A percentile compares a stretch with the other conserved stretches of the same genome.
These are phyloP conservation scores for Prunus campanulata DNA, from an alignment of 306 rosid species.

Conservation along the genomic window DNA sequence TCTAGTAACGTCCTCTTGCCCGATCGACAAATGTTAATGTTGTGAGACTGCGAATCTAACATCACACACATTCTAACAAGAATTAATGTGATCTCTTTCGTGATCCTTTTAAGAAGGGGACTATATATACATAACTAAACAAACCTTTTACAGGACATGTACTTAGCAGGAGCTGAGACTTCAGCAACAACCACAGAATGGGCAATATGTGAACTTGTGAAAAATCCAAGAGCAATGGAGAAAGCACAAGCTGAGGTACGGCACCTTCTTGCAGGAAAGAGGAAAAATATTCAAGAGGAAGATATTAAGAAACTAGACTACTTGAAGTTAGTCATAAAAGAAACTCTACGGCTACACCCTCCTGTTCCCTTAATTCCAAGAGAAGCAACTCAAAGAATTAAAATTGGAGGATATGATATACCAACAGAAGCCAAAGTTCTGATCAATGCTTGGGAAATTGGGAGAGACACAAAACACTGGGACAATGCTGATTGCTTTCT, in stretches of 20 bases:
- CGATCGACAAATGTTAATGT: too few relatives aligned
- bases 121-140: too few relatives aligned
- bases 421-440: not conserved
- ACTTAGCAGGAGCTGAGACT: not conserved
- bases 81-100: too few relatives aligned
- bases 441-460: not conserved
- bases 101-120: too few relatives aligned
- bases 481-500: not conserved
- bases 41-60: too few relatives aligned
- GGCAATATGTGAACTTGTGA: not conserved
- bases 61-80: too few relatives aligned
- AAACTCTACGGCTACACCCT: not conserved
- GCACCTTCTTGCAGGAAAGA: not conserved
- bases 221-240: not conserved
- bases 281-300: not conserved
- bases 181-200: not conserved
- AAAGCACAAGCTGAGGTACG: not conserved
- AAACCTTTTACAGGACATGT: not conserved
- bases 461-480: not conserved
- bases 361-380: not conserved
- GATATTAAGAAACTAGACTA: not conserved
- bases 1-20: too few relatives aligned
- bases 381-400: not conserved
- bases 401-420: not conserved
- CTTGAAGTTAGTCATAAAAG: not conserved